A percentile compares a stretch with the other conserved stretches of the same genome.
phyloP scores from a whole-genome alignment of 2,329 filamentous ascomycete species.

The Pleurostoma richardsiae region DNA sequence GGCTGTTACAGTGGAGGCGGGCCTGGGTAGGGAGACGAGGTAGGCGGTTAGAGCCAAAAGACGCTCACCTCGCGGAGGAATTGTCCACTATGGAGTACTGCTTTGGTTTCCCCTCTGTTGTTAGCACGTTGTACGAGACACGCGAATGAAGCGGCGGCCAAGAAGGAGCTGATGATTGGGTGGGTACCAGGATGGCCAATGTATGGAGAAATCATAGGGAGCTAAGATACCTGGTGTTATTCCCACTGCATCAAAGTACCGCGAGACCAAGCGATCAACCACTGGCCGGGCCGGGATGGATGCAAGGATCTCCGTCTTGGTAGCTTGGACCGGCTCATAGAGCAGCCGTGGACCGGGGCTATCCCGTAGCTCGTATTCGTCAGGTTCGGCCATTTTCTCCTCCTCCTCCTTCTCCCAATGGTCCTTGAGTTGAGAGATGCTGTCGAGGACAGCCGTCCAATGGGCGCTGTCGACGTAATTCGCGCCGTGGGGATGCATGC shows the following conservation, averaged over 20 bases:
- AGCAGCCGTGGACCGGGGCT: conserved; percentile 19
- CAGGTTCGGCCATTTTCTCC: neutral
- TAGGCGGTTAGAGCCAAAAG: too few relatives aligned
- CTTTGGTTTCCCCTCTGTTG: too few relatives aligned
- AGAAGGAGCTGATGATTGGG: too few relatives aligned
- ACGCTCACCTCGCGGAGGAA: conserved; percentile 20
- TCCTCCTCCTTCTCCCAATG: conserved; percentile 19
- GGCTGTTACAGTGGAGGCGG: too few relatives aligned
- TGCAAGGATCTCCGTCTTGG: conserved; percentile 23
- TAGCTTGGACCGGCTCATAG: conserved; percentile 20
- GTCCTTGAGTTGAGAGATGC: conserved; percentile 31
- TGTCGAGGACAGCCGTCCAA: conserved; percentile 33
- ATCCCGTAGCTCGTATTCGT: neutral
- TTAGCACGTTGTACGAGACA: too few relatives aligned
- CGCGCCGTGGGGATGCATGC: conserved; percentile 12
- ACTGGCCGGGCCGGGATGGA: conserved; percentile 23
- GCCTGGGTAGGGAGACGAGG: too few relatives aligned
- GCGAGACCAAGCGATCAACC: conserved; percentile 27
- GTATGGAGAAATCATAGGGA: too few relatives aligned
- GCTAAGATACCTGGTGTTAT: too few relatives aligned
- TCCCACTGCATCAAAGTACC: conserved; percentile 24
- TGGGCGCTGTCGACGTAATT: conserved; percentile 29
- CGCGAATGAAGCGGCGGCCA: too few relatives aligned
- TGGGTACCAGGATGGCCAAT: too few relatives aligned
- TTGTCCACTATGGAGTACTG: conserved; percentile 21